Evolutionary conservation across 495 filamentous ascomycete genomes (phyloP).

Genomic region (Cercophora scortea): DNA sequence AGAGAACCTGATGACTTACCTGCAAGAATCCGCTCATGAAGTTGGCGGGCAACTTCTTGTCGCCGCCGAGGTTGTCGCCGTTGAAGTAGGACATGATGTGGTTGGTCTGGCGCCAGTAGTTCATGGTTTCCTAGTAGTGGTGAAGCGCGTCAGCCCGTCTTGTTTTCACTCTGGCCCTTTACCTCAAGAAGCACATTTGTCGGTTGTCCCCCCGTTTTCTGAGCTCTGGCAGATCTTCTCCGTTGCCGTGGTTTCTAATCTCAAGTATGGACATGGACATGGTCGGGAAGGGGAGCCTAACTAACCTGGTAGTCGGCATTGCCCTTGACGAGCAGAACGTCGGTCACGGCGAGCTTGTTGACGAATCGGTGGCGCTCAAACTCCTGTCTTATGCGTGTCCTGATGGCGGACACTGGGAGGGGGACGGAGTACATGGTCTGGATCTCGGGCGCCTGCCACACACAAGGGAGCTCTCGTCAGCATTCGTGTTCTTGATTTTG

Average conservation of each 20-base stretch:
- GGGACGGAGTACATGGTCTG: slow-evolving; percentile 92
- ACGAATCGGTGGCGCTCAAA: slow-evolving; percentile 95
- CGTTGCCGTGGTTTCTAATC: no score
- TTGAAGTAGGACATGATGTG: slow-evolving; percentile 98
- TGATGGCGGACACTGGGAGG: slow-evolving; percentile 78
- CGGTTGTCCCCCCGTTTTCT: no score
- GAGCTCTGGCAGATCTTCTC: no score
- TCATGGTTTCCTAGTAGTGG: slow-evolving; percentile 81
- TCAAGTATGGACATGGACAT: slow-evolving; percentile 3
- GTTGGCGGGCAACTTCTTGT: slow-evolving; percentile 70
- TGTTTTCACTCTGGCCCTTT: no score
- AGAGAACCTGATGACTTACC: slow-evolving; percentile 35
- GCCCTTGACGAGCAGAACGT: slow-evolving; percentile 80
- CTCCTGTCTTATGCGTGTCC: slow-evolving; percentile 92
- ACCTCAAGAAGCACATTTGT: no score
- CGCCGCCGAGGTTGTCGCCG: slow-evolving; percentile 63
- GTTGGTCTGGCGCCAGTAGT: slow-evolving; percentile 96
- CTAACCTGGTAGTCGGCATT: slow-evolving; percentile 89
- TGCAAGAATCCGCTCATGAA: slow-evolving; percentile 94
- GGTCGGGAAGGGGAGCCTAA: slow-evolving; percentile 15
- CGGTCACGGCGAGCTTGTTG: slow-evolving; percentile 76
- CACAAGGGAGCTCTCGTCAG: slow-evolving; percentile 3
- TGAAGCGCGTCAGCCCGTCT: no score
- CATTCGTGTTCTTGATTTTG: background rate
- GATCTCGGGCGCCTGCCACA: slow-evolving; percentile 78